phyloP scores from a whole-genome alignment of 2,329 filamentous ascomycete species.

The Rhinocladiella similis region DNA sequence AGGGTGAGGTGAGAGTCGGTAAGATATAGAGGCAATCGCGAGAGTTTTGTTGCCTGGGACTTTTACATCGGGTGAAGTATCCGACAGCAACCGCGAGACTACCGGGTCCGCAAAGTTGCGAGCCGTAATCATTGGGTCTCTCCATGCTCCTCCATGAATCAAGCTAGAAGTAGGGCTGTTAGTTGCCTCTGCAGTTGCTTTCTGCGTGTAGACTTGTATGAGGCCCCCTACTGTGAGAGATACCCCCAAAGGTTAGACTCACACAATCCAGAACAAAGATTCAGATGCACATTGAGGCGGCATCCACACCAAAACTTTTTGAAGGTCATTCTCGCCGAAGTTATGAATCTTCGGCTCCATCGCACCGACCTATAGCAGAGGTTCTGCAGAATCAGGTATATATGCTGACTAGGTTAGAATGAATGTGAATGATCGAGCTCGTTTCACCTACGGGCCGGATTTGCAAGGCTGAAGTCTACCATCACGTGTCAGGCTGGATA shows the following conservation, averaged over 20 bases:
- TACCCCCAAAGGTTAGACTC: neutral
- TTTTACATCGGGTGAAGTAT: neutral
- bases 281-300: neutral
- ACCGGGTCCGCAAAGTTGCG: slow-evolving; percentile 3
- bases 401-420: too few relatives aligned
- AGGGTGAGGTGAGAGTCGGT: slow-evolving; percentile 7
- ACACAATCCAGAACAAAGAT: slow-evolving; percentile 8
- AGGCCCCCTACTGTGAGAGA: too few relatives aligned
- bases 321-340: slow-evolving; percentile 4
- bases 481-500: neutral
- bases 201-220: neutral
- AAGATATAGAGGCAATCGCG: slow-evolving; percentile 4
- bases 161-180: neutral
- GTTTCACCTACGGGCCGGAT: neutral
- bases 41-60: neutral
- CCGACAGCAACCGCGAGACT: neutral
- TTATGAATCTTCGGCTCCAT: neutral
- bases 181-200: neutral
- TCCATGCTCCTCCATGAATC: slow-evolving; percentile 6
- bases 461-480: neutral
- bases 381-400: too few relatives aligned
- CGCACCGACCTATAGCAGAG: neutral
- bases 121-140: slow-evolving; percentile 4
- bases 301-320: slow-evolving; percentile 4
- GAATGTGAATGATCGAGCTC: too few relatives aligned